Conservation (phyloP, 73 alveolate species). For the Paramecium biaurelia region DNA sequence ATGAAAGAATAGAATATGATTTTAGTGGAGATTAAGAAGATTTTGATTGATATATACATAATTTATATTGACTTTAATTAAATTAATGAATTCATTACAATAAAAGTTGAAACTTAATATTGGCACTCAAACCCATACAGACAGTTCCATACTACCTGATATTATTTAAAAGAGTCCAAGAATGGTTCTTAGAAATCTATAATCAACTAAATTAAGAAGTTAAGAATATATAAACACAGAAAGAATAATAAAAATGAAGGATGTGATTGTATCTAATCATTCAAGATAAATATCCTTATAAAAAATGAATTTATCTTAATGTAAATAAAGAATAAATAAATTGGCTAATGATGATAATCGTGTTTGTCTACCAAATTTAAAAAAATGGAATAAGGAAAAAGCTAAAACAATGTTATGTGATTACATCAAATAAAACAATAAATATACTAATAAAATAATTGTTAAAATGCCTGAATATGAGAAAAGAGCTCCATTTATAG, state of each 20-base stretch:
- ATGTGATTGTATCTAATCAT: not conserved
- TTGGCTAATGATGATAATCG: not conserved
- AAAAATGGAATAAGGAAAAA: not conserved
- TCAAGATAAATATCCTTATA: not conserved
- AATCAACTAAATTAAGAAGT: not conserved
- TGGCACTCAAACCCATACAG: not conserved
- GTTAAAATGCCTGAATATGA: slow-evolving; percentile 12
- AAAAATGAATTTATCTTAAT: not conserved
- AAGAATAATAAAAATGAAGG: not conserved
- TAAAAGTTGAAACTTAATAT: not conserved
- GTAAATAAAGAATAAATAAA: not conserved
- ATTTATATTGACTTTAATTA: not conserved
- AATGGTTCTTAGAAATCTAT: not conserved
- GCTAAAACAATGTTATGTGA: slow-evolving; percentile 6
- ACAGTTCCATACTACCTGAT: not conserved
- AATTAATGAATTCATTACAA: not conserved
- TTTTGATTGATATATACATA: slow-evolving; percentile 25
- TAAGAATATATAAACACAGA: not conserved
- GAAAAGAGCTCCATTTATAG: not conserved
- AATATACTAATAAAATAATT: not conserved
- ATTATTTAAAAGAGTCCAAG: not conserved
- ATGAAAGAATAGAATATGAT: slow-evolving; percentile 92
- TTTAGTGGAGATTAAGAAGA: slow-evolving; percentile 63
- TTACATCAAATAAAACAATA: not conserved
- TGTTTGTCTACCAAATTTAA: not conserved